phyloP scores from a whole-genome alignment of 1,284 basidiomycete genomes.

The Porogramme epimiltina region DNA sequence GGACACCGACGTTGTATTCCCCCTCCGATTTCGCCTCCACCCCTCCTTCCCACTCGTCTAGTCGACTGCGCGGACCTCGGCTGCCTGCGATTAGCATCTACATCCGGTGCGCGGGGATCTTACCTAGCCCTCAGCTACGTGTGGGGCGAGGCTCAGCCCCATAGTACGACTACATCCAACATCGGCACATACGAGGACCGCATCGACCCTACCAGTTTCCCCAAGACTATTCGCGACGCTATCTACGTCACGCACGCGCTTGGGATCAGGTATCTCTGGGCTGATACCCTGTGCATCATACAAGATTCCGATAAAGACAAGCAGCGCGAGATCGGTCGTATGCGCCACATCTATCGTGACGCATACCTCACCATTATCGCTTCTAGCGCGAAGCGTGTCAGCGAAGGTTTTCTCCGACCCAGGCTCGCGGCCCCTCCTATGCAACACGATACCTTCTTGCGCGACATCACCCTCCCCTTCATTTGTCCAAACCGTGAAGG shows the following conservation, averaged over 20 bases:
- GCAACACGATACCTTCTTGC: neutral
- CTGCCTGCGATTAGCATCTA: neutral
- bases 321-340: neutral
- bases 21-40: too few species aligned
- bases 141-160: constrained; percentile 8
- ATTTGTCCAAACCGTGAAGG: neutral
- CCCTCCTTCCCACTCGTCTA: constrained; percentile 8
- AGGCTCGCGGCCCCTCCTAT: neutral
- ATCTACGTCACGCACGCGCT: constrained; percentile 3
- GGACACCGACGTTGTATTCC: too few species aligned
- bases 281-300: constrained; percentile 1
- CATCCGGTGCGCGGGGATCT: neutral
- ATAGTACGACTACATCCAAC: constrained; percentile 3
- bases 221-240: constrained; percentile 2
- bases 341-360: neutral
- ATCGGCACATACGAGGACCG: neutral
- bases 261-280: constrained; percentile 1
- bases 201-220: neutral
- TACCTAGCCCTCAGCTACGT: constrained; percentile 16
- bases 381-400: neutral
- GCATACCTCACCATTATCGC: constrained; percentile 5
- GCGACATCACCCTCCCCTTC: neutral
- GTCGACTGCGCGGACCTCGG: constrained; percentile 7
- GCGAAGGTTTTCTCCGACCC: constrained; percentile 1
- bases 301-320: constrained; percentile 1